A percentile compares a stretch with the other conserved stretches of the same genome.
Evolutionary conservation across 2,329 filamentous ascomycete species (phyloP).

Genomic region (Trichoderma guizhouense): DNA sequence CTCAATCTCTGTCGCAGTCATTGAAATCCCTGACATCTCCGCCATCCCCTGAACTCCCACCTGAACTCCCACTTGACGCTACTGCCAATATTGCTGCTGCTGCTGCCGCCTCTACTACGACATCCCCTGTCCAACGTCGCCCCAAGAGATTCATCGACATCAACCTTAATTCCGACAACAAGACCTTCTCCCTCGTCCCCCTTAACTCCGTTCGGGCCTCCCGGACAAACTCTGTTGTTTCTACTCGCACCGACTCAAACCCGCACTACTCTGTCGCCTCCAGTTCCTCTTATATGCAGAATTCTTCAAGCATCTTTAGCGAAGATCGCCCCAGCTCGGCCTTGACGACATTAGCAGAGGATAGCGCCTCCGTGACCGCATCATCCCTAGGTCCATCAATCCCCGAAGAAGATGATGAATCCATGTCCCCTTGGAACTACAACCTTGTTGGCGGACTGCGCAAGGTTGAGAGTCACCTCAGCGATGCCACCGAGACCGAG

Average conservation of each 20-base stretch:
- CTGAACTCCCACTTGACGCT: constrained; percentile 24
- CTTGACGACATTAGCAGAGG: constrained; percentile 46
- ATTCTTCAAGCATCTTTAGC: constrained; percentile 46
- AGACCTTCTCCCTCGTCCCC: constrained; percentile 54
- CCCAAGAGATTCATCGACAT: constrained; percentile 44
- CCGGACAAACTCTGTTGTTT: constrained; percentile 32
- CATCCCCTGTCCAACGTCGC: constrained; percentile 25
- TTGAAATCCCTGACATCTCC: constrained; percentile 18
- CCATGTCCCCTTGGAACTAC: constrained; percentile 50
- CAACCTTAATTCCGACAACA: constrained; percentile 54
- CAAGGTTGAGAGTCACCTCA: constrained; percentile 39
- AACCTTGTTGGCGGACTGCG: constrained; percentile 54
- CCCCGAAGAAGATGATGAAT: constrained; percentile 18
- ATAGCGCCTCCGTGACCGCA: constrained; percentile 22
- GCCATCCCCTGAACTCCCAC: constrained; percentile 20
- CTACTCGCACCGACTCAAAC: constrained; percentile 23
- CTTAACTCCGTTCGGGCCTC: constrained; percentile 27
- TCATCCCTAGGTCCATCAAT: constrained; percentile 19
- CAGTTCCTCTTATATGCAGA: constrained; percentile 46
- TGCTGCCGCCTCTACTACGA: constrained; percentile 25
- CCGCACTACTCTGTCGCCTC: constrained; percentile 44
- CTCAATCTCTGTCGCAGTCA: constrained; percentile 3
- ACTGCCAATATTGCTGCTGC: constrained; percentile 28
- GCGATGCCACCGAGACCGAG: background rate
- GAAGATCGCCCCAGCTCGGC: constrained; percentile 49